Conservation (phyloP, 1,284 basidiomycete species). For the Serendipita sp. region DNA sequence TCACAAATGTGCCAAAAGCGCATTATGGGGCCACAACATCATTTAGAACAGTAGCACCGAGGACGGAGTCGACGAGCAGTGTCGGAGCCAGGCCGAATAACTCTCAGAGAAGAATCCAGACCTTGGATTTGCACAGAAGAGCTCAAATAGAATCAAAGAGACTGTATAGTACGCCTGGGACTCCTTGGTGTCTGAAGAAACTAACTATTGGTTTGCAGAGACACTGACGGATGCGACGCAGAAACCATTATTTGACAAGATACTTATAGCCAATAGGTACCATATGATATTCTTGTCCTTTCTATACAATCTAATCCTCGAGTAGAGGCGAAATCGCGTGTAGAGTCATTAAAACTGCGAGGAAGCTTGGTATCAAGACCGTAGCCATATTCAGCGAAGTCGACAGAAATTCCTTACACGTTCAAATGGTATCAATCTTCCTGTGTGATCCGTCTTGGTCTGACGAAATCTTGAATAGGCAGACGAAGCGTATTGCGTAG, state of each 20-base stretch:
- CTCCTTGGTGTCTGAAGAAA: background rate
- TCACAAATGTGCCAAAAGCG: background rate
- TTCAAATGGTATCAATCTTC: constrained; percentile 38
- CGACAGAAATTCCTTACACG: constrained; percentile 67
- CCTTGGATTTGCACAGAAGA: no score
- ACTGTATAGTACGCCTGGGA: background rate
- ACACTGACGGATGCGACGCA: background rate
- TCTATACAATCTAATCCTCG: background rate
- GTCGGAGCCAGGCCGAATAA: background rate
- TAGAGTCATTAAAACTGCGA: constrained; percentile 81
- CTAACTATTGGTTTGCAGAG: background rate
- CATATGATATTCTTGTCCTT: constrained; percentile 8
- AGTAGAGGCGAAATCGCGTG: constrained; percentile 85
- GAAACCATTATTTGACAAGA: constrained; percentile 51
- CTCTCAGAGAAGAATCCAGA: no score
- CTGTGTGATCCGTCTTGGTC: background rate
- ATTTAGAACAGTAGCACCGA: background rate
- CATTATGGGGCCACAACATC: background rate
- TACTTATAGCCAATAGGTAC: constrained; percentile 72
- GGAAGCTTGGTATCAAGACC: constrained; percentile 73
- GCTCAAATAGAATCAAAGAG: background rate
- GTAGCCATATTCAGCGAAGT: constrained; percentile 85
- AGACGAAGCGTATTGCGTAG: constrained; percentile 92
- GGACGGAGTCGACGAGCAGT: background rate
- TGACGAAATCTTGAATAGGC: constrained; percentile 35